Conservation (phyloP, 441 rosid species). For the Melastoma candidum region DNA sequence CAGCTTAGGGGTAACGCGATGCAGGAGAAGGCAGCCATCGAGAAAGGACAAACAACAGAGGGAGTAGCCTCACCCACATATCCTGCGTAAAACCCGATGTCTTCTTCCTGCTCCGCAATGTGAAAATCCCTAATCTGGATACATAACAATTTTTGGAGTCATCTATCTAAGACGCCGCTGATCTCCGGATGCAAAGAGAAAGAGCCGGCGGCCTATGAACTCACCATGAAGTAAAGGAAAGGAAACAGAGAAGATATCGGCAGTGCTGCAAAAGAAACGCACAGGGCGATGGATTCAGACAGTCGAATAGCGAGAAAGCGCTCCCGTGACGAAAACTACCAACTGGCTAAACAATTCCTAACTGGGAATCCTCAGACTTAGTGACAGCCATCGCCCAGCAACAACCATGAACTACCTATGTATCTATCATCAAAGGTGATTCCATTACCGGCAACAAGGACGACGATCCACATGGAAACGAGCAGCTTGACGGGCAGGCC, state of each 20-base stretch:
- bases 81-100: constrained; percentile 14
- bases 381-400: too few relatives aligned
- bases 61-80: constrained; percentile 1
- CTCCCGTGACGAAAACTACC: background rate
- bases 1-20: too few relatives aligned
- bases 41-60: too few relatives aligned
- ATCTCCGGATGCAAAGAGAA: too few relatives aligned
- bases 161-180: background rate
- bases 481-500: constrained; percentile 59
- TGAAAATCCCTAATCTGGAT: constrained; percentile 15
- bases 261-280: constrained; percentile 44
- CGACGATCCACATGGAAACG: constrained; percentile 55
- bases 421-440: too few relatives aligned
- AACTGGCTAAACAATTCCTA: background rate
- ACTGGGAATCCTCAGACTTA: too few relatives aligned
- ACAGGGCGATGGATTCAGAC: background rate
- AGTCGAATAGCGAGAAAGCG: background rate
- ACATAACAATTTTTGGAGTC: too few relatives aligned
- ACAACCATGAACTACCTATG: too few relatives aligned
- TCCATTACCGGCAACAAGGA: constrained; percentile 51
- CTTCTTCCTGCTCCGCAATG: constrained; percentile 15
- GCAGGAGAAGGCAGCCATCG: too few relatives aligned
- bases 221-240: constrained; percentile 71
- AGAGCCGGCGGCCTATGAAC: constrained; percentile 2
- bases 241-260: constrained; percentile 88